Evolutionary conservation across 164 flowering plant species (phyloP), one percentile per base, ranked within the genome.

Genomic region (Pachysandra terminalis): DNA sequence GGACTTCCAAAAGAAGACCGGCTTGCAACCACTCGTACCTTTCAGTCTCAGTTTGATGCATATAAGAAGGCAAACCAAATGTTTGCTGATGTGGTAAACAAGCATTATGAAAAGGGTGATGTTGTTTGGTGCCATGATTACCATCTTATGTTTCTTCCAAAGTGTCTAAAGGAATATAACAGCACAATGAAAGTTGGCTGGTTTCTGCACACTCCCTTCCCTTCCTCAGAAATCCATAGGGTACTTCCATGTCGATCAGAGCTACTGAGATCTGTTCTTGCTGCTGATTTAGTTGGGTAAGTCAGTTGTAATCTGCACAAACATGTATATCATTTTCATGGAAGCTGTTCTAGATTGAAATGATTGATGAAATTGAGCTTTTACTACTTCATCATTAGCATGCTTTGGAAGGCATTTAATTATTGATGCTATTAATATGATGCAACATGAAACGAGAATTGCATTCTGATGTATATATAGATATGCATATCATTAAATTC

Each of bases 1-100:
- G 96, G 96, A 25, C 93, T 95, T 77, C 97, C 98, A 37, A 96
- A 95, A 82, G 98, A 91, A 81, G 98, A 91, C 67, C 89, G 96
- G 16, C 86, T 91, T 40, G 96, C 96, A 26, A 94, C 98, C n/a
- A 91, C 96, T 10, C 76, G 96, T 22, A 90, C 92, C 70, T 90
- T 91, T 63, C 96, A 91, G 75, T 91, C 97, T 54, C 97, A 91
- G 73, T 95, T 95, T 82, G 96, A 83, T 73, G 91, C 96, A n/a
- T 91, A 92, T 69, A 90, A 88, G 84, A 89, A 83, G 73, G 98
- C 97, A 59, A 95, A 95, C 75, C 91, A 90, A 78, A 90, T 87
- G 92, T 93, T 93, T 81, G 98, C 98, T 61, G 93, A 86, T 73
- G 93, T 90, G 61, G 96, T 93, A 22, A 82, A 82, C 45, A 17